Base-by-base conservation (phyloP, 441 rosid genomes). In the Codiaeum variegatum region DNA sequence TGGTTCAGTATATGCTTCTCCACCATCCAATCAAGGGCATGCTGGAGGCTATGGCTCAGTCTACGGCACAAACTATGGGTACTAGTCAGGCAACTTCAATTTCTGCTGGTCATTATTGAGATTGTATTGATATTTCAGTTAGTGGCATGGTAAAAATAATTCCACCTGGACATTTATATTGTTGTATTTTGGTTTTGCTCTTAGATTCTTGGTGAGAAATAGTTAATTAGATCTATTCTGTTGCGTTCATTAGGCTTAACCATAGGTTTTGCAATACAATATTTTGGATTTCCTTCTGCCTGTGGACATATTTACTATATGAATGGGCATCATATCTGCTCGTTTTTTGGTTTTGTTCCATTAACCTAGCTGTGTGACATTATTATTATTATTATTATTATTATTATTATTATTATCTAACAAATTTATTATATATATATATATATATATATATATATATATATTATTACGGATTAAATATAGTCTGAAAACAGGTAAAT, bases 51-150 rank as follows among this genome's bases (percentile, higher is more conserved):
- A 87, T 63, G 85, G 88, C 59, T 85, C 90, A 0, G 84, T 82
- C 24, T 90, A 90, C 31, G 92, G 91, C 64, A 73, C 90, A 13
- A 88, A 80, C 73, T 88, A 87, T 67, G 95, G 95, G 52, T 88
- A 87, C 77, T 88, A 79, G 69, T 51, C 6, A 2, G 38, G 49
- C 13, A 11, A 44, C 36, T 75, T 12, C n/a, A 23, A 21, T 32
- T 73, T 1, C 70, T 66, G 51, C 23, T 36, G 29, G 26, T 70
- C 34, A 28, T 51, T 10, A 49, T 62, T 44, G 62, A 63, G 76
- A 66, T 46, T 12, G 66, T 70, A 59, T 46, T 73, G 36, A 26
- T 15, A 55, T 42, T 49, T 64, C 29, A 24, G 73, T 55, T 60
- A 69, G 71, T 73, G 29, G 55, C 55, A 61, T 32, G 11, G 42